A percentile compares a stretch with the other conserved stretches of the same genome.
Evolutionary conservation across 495 filamentous ascomycete species (phyloP).

Genomic region (Aspergillus haitiensis): DNA sequence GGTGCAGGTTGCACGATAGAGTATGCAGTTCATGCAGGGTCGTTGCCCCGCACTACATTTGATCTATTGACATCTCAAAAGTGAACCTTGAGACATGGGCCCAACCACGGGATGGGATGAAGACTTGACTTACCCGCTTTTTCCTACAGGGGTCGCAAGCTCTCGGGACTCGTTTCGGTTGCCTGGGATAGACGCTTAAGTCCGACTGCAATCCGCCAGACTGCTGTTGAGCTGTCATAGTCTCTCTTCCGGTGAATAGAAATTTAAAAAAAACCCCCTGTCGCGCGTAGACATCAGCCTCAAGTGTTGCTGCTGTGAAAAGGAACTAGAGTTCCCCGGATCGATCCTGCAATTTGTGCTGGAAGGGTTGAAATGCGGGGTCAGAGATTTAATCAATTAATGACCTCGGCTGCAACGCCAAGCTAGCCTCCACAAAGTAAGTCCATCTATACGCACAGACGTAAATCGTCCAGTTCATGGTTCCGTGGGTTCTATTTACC

Average conservation of each 20-base stretch:
- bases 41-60: conserved; percentile 4
- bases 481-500: no score
- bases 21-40: conserved; percentile 3
- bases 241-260: neutral
- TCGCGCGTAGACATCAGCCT: no score
- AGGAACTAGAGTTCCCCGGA: no score
- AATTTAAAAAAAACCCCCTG: no score
- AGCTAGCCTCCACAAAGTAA: no score
- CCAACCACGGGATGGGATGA: neutral
- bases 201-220: neutral
- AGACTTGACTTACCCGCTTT: neutral
- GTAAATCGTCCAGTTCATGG: no score
- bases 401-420: no score
- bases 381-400: no score
- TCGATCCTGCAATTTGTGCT: no score
- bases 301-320: no score
- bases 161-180: neutral
- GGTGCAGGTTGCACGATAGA: conserved; percentile 5
- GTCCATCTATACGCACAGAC: no score
- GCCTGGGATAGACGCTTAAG: neutral
- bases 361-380: no score
- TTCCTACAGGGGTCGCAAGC: conserved; percentile 3
- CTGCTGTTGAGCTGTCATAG: neutral
- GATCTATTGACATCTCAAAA: neutral
- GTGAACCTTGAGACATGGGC: neutral